These are phyloP conservation scores for Penicillium riverlandense DNA, from an alignment of 495 filamentous ascomycete genomes.

Conservation along the genomic window DNA sequence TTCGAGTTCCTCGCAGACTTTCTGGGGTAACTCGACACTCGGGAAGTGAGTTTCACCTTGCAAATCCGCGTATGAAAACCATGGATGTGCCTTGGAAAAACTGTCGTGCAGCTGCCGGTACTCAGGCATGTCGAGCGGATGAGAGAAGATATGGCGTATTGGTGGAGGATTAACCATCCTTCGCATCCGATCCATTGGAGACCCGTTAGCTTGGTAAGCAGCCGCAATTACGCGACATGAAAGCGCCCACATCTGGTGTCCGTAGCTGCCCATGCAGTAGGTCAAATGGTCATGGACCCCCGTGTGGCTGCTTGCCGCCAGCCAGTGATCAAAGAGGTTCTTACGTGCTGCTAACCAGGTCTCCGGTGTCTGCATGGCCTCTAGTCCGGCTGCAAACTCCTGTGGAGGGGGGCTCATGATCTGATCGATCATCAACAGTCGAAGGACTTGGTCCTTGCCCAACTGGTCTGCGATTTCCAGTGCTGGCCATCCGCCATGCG, in stretches of 20 bases:
- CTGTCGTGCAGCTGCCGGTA: too few relatives aligned
- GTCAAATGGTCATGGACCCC: background rate
- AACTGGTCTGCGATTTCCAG: background rate
- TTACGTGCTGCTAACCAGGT: too few relatives aligned
- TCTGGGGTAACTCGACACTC: slow-evolving; percentile 1
- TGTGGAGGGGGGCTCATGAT: background rate
- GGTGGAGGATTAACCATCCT: too few relatives aligned
- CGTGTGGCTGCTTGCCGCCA: background rate
- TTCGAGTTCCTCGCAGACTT: background rate
- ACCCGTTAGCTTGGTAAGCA: background rate
- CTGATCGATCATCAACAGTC: slow-evolving; percentile 1
- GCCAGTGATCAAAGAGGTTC: too few relatives aligned
- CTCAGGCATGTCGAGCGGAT: too few relatives aligned
- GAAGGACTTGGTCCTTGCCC: background rate
- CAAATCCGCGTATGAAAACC: background rate
- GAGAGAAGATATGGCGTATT: too few relatives aligned
- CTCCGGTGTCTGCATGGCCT: too few relatives aligned
- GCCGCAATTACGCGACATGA: background rate
- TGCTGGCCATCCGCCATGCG: background rate
- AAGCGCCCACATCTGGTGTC: slow-evolving; percentile 1
- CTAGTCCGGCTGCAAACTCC: background rate
- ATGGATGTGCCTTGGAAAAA: background rate
- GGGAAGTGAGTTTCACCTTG: background rate
- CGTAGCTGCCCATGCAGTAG: slow-evolving; percentile 1
- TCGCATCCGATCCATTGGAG: too few relatives aligned